Evolutionary conservation across 2,329 filamentous ascomycete genomes (phyloP).

Genomic region (Epichloe uncinata): DNA sequence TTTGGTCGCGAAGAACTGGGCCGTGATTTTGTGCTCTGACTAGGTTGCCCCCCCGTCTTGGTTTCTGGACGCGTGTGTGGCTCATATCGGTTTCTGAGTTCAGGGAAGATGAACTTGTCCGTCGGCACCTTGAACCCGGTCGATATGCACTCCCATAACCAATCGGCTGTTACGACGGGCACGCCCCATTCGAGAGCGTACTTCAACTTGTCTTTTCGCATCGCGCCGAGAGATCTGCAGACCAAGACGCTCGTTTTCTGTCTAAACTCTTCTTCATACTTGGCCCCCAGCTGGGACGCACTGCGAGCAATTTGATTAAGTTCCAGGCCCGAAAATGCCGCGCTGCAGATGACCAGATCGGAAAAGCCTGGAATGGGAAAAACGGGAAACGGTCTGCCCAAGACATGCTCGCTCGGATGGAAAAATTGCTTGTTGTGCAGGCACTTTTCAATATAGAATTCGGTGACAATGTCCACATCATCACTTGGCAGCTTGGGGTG

Average conservation of each 20-base stretch:
- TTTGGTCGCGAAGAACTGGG: conserved; percentile 8
- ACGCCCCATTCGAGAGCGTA: conserved; percentile 64
- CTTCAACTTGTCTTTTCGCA: conserved; percentile 63
- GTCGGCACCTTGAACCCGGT: conserved; percentile 35
- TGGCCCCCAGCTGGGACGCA: conserved; percentile 63
- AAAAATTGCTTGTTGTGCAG: conserved; percentile 62
- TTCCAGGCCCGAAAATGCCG: conserved; percentile 73
- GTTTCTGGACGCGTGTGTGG: neutral
- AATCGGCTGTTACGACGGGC: conserved; percentile 66
- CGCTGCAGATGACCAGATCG: conserved; percentile 61
- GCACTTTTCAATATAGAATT: conserved; percentile 89
- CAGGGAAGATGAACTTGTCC: conserved; percentile 33
- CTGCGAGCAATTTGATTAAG: conserved; percentile 72
- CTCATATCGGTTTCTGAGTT: conserved; percentile 24
- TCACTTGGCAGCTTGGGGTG: conserved; percentile 27
- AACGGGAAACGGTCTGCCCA: conserved; percentile 62
- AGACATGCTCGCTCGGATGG: conserved; percentile 53
- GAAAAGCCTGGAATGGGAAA: conserved; percentile 60
- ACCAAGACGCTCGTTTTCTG: conserved; percentile 62
- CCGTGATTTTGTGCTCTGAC: neutral
- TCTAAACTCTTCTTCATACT: conserved; percentile 66
- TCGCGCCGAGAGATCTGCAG: conserved; percentile 43
- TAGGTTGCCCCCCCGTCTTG: conserved; percentile 5
- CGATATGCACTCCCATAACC: conserved; percentile 73
- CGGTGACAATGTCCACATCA: conserved; percentile 50